Percentiles rank a stretch among this genome's conserved stretches.
These are phyloP conservation scores for Kockiozyma suomiensis DNA, from an alignment of 805 yeast genomes.

Conservation along the genomic window DNA sequence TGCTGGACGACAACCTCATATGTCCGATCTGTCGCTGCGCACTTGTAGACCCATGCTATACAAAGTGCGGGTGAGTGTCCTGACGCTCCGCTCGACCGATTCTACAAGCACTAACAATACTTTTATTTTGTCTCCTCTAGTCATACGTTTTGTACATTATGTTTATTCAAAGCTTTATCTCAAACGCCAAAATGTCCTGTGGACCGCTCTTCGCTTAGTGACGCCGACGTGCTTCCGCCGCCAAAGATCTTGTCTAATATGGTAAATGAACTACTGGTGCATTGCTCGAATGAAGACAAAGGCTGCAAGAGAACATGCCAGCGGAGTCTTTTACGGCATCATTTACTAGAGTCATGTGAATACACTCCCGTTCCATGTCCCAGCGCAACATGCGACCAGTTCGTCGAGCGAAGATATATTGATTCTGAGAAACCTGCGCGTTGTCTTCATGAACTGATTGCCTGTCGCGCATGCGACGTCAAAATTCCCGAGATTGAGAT, in stretches of 20 bases:
- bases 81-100: neutral
- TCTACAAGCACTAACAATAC: neutral
- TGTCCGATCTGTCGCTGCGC: slow-evolving; percentile 74
- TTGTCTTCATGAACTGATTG: slow-evolving; percentile 3
- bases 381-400: slow-evolving; percentile 36
- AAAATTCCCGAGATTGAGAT: slow-evolving; percentile 14
- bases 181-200: slow-evolving; percentile 54
- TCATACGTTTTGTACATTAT: slow-evolving; percentile 64
- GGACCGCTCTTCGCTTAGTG: slow-evolving; percentile 56
- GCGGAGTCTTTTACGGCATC: slow-evolving; percentile 61
- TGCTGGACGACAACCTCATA: slow-evolving; percentile 31
- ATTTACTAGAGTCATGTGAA: slow-evolving; percentile 49
- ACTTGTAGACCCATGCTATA: slow-evolving; percentile 61
- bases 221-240: slow-evolving; percentile 50
- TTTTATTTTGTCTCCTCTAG: slow-evolving; percentile 10
- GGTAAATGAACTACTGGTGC: slow-evolving; percentile 61
- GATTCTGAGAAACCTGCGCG: neutral
- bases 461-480: slow-evolving; percentile 28
- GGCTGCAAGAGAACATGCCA: slow-evolving; percentile 63
- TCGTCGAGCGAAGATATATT: slow-evolving; percentile 32
- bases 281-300: slow-evolving; percentile 53
- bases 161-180: slow-evolving; percentile 45
- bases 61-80: slow-evolving; percentile 54
- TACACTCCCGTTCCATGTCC: slow-evolving; percentile 47
- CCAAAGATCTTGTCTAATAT: slow-evolving; percentile 63